Conservation (phyloP, 257 asterid species). For the Solanum tacnaense region DNA sequence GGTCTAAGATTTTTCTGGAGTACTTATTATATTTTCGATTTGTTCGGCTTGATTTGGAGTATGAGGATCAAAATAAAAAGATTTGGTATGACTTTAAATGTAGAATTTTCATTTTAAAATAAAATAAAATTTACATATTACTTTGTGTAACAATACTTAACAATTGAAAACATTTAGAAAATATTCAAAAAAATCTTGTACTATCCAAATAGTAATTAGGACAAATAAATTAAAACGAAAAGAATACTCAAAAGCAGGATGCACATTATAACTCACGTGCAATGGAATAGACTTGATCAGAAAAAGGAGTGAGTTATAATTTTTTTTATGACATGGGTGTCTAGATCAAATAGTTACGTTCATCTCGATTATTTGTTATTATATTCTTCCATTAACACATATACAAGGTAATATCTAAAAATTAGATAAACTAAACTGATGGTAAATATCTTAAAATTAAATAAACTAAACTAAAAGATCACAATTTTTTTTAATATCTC, state of each 20-base stretch:
- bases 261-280: not conserved
- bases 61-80: not conserved
- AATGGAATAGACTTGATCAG: not conserved
- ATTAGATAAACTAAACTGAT: not conserved
- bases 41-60: not conserved
- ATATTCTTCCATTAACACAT: not conserved
- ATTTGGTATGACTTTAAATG: accelerated
- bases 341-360: not conserved
- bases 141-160: not conserved
- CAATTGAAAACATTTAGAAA: no score
- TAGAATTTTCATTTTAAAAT: no score
- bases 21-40: not conserved
- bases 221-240: no score
- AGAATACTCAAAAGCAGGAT: not conserved
- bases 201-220: not conserved
- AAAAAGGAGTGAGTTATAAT: not conserved
- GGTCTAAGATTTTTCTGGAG: not conserved
- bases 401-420: not conserved
- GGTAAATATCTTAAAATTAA: no score
- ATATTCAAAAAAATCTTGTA: no score
- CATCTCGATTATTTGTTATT: not conserved
- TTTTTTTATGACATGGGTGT: no score
- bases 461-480: no score
- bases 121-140: not conserved
- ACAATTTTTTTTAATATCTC: no score